Evolutionary conservation across 2,329 filamentous ascomycete species (phyloP), one percentile per base, ranked within the genome.

Genomic region (Fusarium dimerum): DNA sequence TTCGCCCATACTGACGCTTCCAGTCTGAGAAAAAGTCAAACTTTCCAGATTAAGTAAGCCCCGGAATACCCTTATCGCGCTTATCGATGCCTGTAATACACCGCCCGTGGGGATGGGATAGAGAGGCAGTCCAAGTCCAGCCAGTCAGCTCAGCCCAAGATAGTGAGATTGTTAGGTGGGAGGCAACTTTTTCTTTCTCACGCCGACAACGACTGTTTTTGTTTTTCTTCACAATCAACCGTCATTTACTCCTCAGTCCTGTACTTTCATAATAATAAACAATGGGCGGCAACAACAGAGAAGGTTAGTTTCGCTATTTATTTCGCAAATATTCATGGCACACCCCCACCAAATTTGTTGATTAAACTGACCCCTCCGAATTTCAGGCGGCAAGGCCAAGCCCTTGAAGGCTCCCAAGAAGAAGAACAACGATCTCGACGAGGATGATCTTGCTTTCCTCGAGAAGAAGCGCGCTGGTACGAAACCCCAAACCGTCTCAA

Each of bases 371-470:
- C 63, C 61, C 60, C 57, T 61, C 63, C 50, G 49, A 57, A 49
- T 43, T 90, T 53, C 42, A 92, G 89, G 88, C 72, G 89, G 89
- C 80, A 92, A 92, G 81, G 84, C 78, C 64, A 91, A 92, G 83
- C 89, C 89, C 64, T 79, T 91, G 75, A 97, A 96, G 87, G 83
- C 88, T 63, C 80, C 90, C 56, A 97, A 96, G 86, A 95, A 93
- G 83, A 81, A 83, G 48, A 79, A 81, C 70, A 88, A 87, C 74
- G 92, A 96, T 2, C 74, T 92, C 52, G 92, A 96, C 70, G 92
- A 96, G 0, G 91, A 96, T 42, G 92, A 96, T 61, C 74, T 87
- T 70, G 91, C 90, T 6, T 92, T 82, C 81, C 87, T 85, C 68
- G 85, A 88, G 73, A 96, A 92, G 86, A 88, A 92, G 79, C 85